Conservation (phyloP, 139 green algal species). For the Coelastrella sp. region DNA sequence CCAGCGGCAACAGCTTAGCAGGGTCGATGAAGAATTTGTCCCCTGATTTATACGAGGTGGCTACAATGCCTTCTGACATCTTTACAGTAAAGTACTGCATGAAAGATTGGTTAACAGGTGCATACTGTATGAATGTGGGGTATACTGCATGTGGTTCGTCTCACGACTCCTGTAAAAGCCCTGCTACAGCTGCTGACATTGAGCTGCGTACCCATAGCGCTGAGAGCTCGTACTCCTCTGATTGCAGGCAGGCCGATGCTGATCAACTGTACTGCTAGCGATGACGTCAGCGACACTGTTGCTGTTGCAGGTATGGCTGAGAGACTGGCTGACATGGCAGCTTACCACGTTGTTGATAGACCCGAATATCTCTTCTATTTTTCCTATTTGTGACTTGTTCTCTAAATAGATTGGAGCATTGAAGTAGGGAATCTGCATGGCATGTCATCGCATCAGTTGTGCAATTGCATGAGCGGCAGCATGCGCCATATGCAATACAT, state of each 20-base stretch:
- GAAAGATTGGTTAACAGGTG: too few species aligned
- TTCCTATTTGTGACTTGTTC: conserved; percentile 98
- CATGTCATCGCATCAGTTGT: conserved; percentile 6
- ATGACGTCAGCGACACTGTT: neutral
- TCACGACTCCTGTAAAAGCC: too few species aligned
- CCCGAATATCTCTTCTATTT: conserved; percentile 99
- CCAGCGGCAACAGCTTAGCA: conserved; percentile 83
- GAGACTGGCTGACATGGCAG: neutral
- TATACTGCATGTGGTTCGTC: too few species aligned
- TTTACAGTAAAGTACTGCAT: conserved; percentile 96
- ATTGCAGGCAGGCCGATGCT: neutral
- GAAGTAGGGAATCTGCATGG: conserved; percentile 95
- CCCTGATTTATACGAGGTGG: conserved; percentile 89
- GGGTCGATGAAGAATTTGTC: conserved; percentile 99
- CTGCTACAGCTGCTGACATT: too few species aligned
- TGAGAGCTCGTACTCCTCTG: too few species aligned
- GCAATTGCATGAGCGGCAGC: neutral
- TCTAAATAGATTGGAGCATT: conserved; percentile 98
- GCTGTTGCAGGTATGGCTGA: neutral
- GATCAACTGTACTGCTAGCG: neutral
- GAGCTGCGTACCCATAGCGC: too few species aligned
- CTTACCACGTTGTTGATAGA: conserved; percentile 90
- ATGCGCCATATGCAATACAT: too few species aligned
- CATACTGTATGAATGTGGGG: too few species aligned
- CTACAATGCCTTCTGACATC: conserved; percentile 94